Evolutionary conservation across 371 early-diverging fungal species (phyloP).

Genomic region (Blyttiomyces sp.): DNA sequence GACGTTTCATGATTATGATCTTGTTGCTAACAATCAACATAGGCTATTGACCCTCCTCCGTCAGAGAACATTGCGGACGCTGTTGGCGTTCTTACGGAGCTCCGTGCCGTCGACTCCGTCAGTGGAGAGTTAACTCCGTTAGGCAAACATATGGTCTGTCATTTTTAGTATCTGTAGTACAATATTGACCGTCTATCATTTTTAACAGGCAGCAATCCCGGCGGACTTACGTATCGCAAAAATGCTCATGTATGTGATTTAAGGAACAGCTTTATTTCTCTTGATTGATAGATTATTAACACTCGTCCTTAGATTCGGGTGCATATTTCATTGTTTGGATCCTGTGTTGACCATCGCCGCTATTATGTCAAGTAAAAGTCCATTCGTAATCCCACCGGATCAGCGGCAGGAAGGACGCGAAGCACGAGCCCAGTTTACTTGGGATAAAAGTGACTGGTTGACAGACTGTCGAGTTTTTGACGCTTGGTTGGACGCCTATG

Average conservation of each 20-base stretch:
- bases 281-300: neutral
- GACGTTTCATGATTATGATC: neutral
- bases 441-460: slow-evolving; percentile 65
- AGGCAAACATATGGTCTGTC: slow-evolving; percentile 48
- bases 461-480: slow-evolving; percentile 67
- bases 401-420: slow-evolving; percentile 59
- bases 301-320: slow-evolving; percentile 35
- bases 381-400: slow-evolving; percentile 65
- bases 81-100: slow-evolving; percentile 20
- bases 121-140: slow-evolving; percentile 40
- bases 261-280: neutral
- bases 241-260: slow-evolving; percentile 37
- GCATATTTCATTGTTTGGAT: slow-evolving; percentile 38
- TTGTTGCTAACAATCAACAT: neutral
- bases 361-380: slow-evolving; percentile 56
- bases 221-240: slow-evolving; percentile 42
- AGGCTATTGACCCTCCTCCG: slow-evolving; percentile 37
- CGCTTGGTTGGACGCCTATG: slow-evolving; percentile 48
- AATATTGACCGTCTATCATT: no score
- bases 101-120: slow-evolving; percentile 50
- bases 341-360: slow-evolving; percentile 45
- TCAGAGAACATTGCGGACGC: slow-evolving; percentile 27
- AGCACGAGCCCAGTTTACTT: slow-evolving; percentile 54
- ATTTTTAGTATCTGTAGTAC: no score
- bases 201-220: slow-evolving; percentile 30